Base-by-base conservation (phyloP, 2,329 filamentous ascomycete species). In the Raffaelea ambrosiae region DNA sequence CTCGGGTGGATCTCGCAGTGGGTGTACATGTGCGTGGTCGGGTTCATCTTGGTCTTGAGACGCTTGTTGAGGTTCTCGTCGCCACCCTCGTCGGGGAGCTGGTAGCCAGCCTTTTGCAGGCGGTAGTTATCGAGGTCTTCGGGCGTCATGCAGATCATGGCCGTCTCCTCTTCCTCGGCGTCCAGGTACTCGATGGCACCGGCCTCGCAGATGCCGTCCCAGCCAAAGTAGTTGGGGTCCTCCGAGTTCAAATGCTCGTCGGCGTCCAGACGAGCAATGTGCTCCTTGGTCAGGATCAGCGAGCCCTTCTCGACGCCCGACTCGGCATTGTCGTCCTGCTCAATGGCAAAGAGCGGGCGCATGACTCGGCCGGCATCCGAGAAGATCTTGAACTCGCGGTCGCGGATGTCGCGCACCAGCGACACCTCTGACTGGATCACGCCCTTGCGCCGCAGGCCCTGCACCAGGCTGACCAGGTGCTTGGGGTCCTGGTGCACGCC, bases 1-100 rank as follows among this genome's bases (percentile, higher is more conserved):
- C 89, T 95, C 19, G 93, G 94, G 60, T 98, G 94, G 64, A 98
- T 97, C 69, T 98, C 93, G 67, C 94, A 98, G 66, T 98, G 94
- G 0, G 93, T 98, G 75, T 91, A 97, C 60, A 85, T 88, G 66
- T 94, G 87, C 16, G 91, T 89, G 5, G 84, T 86, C 20, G 86
- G 83, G 59, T 94, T 96, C 39, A 93, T 81, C 59, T 84, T 84
- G 1, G 89, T 90, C 66, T 93, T 93, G 56, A 98, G 79, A 59
- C 93, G 84, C 63, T 84, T 83, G 60, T 95, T 91, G 41, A 85
- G 80, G 57, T 95, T 86, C 9, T 84, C 79, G 29, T 88, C 81
- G 16, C 77, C 75, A 33, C 81, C 62, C 21, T 74, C 68, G 54
- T 81, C 76, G 42, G 49, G 50, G 19, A 54, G 40, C 36, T 40